Evolutionary conservation across 1,284 basidiomycete species (phyloP).

Genomic region (Leccinum fallax): DNA sequence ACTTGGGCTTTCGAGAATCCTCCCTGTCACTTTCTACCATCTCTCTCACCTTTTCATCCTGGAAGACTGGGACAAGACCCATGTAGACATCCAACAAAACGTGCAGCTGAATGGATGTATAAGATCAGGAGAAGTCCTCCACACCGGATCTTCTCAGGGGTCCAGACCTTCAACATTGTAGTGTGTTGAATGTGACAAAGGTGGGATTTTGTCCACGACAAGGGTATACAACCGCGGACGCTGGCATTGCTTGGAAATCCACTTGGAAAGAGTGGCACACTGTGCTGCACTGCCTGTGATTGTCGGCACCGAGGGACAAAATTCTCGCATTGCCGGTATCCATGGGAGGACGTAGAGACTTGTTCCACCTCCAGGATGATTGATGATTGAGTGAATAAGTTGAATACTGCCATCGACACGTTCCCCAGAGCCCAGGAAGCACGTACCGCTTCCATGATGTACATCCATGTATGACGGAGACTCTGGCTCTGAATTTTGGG

Average conservation of each 20-base stretch:
- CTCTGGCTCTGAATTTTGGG: background rate
- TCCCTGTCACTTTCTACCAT: background rate
- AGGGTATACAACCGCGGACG: background rate
- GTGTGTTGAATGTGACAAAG: background rate
- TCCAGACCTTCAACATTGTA: background rate
- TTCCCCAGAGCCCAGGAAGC: background rate
- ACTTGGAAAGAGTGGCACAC: background rate
- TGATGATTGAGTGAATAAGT: background rate
- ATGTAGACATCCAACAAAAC: background rate
- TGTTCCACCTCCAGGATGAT: background rate
- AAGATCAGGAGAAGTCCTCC: background rate
- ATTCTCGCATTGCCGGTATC: background rate
- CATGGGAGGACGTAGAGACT: background rate
- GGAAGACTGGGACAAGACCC: background rate
- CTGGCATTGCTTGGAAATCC: background rate
- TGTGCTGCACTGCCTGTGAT: background rate
- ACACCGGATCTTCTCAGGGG: too few relatives aligned
- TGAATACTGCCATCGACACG: background rate
- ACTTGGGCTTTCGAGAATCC: background rate
- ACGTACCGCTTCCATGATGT: background rate
- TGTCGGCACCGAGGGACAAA: background rate
- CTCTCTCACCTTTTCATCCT: background rate
- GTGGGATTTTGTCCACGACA: background rate
- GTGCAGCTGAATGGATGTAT: background rate
- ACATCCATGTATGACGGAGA: background rate